Base-by-base conservation (phyloP, 345 rosid genomes). In the Eucalyptus curtisii region DNA sequence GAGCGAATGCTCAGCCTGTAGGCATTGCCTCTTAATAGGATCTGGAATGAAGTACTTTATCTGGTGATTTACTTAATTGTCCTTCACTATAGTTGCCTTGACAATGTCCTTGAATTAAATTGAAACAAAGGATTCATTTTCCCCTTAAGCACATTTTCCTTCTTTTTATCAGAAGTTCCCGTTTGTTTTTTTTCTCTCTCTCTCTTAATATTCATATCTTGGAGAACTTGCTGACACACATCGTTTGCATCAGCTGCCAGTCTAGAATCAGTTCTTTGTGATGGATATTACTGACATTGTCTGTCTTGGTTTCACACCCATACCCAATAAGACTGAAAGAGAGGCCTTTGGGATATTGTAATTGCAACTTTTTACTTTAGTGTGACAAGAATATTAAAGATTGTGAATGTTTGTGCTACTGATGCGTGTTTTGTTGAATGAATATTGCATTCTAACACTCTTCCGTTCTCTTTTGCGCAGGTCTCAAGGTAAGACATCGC, bases 401-500 rank as follows among this genome's bases (percentile, higher is more conserved):
- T 76, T 47, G 4, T 20, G 84, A 76, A 76, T 71, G 44, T 71
- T 17, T 71, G 81, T 33, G 44, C 7, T 71, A 40, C 47, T 40
- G 47, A 40, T 76, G 47, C 2, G 5, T 76, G 47, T 76, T 84
- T 81, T 24, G 31, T 55, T 55, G 25, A n/a, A n/a, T n/a, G 48
- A 55, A 30, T 59, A 57, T n/a, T 49, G 64, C 87, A 89, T 86
- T 53, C 90, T 89, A 57, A 89, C 33, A 84, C 27, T 80, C 13
- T 53, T 59, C 33, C 7, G 27, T 40, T 25, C 13, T 89, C 64
- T 89, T 30, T 89, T 87, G 45, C 0, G 98, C 98, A 98, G 99
- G 92, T 94, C 94, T 89, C 99, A 94, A 94, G 99, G 99, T 97
- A 96, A 93, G 94, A 92, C 86, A 88, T 90, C 10, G n/a, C 87